phyloP scores from a whole-genome alignment of 305 asterid genomes.

The Galium porrigens region DNA sequence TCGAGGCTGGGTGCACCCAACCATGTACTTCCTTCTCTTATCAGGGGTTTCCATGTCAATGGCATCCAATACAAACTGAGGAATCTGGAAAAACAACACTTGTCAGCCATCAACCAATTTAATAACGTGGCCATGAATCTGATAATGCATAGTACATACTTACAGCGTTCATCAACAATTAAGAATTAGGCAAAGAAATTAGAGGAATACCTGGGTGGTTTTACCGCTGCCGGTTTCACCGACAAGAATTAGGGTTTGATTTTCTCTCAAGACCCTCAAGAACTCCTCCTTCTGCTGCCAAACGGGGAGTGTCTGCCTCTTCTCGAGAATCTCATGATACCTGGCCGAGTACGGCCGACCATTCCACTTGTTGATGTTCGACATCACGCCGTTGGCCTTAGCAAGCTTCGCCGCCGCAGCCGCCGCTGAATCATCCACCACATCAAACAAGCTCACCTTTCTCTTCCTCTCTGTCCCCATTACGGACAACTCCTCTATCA shows the following conservation, averaged over 20 bases:
- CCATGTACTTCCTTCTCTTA: conserved; percentile 68
- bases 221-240: conserved; percentile 99
- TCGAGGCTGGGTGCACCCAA: conserved; percentile 88
- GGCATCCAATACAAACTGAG: conserved; percentile 85
- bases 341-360: conserved; percentile 56
- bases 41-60: conserved; percentile 51
- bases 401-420: conserved; percentile 31
- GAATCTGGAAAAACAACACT: conserved; percentile 40
- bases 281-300: conserved; percentile 97
- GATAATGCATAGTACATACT: too few relatives aligned
- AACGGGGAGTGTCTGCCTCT: conserved; percentile 78
- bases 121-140: not conserved
- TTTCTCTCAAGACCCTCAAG: conserved; percentile 44
- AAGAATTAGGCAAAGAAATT: not conserved
- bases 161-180: too few relatives aligned
- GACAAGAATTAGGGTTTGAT: conserved; percentile 68
- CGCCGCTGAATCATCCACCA: conserved; percentile 61
- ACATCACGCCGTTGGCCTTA: conserved; percentile 26
- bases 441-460: conserved; percentile 87
- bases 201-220: conserved; percentile 62
- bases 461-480: conserved; percentile 98
- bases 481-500: conserved; percentile 3
- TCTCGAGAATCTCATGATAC: conserved; percentile 69
- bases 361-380: conserved; percentile 60
- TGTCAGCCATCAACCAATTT: not conserved